phyloP scores from a whole-genome alignment of 2,329 filamentous ascomycete species.

The Alternaria brassicicola region DNA sequence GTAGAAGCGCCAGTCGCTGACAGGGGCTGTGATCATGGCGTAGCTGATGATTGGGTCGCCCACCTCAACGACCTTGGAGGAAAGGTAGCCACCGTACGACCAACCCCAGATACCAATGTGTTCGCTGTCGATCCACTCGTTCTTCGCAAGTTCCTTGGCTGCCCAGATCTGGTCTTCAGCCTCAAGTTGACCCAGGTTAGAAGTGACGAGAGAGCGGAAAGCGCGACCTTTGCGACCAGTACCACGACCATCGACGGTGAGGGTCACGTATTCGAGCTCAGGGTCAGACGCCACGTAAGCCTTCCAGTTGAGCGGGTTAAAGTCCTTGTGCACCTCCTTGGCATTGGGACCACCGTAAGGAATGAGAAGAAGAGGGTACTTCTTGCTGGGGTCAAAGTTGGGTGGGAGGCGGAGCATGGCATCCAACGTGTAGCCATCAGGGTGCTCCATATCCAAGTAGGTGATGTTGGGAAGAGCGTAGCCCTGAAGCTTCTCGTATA shows the following conservation, averaged over 20 bases:
- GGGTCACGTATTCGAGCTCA: conserved; percentile 70
- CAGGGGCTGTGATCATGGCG: conserved; percentile 68
- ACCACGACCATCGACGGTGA: conserved; percentile 71
- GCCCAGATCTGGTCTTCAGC: conserved; percentile 72
- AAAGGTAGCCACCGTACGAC: conserved; percentile 71
- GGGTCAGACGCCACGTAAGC: conserved; percentile 70
- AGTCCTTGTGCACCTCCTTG: conserved; percentile 65
- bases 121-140: conserved; percentile 62
- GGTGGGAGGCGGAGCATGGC: conserved; percentile 70
- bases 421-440: conserved; percentile 66
- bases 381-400: conserved; percentile 66
- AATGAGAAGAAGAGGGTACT: conserved; percentile 70
- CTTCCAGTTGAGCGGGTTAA: conserved; percentile 62
- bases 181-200: conserved; percentile 67
- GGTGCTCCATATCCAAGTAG: conserved; percentile 67
- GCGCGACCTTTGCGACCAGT: conserved; percentile 68
- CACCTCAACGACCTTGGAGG: conserved; percentile 69
- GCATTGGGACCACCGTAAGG: conserved; percentile 72
- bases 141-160: conserved; percentile 61
- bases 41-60: conserved; percentile 67
- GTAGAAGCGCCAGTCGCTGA: conserved; percentile 73
- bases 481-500: conserved; percentile 61
- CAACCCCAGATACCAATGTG: conserved; percentile 72
- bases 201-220: conserved; percentile 65
- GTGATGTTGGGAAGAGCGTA: conserved; percentile 70